Evolutionary conservation across 2,329 filamentous ascomycete species (phyloP).

Genomic region (Clathrospora elynae): DNA sequence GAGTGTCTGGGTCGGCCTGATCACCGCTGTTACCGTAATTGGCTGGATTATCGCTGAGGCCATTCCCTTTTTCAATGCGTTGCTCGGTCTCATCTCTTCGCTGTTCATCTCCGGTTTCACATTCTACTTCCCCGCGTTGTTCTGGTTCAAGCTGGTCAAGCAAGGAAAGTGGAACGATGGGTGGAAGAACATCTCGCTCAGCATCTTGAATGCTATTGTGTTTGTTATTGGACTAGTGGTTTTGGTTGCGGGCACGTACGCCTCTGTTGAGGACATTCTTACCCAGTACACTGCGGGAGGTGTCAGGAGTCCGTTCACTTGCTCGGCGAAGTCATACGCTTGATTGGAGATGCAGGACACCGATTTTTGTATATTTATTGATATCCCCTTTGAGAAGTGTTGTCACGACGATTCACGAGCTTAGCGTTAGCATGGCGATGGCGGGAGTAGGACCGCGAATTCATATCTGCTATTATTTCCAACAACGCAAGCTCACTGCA

Average conservation of each 20-base stretch:
- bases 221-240: slow-evolving; percentile 42
- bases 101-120: slow-evolving; percentile 73
- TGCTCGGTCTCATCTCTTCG: slow-evolving; percentile 67
- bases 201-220: slow-evolving; percentile 34
- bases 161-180: slow-evolving; percentile 51
- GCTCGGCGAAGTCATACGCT: slow-evolving; percentile 41
- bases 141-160: slow-evolving; percentile 50
- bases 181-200: slow-evolving; percentile 40
- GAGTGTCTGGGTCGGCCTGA: slow-evolving; percentile 64
- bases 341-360: slow-evolving; percentile 10
- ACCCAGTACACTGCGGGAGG: slow-evolving; percentile 46
- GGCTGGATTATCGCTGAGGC: slow-evolving; percentile 73
- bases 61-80: slow-evolving; percentile 71
- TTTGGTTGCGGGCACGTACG: slow-evolving; percentile 51
- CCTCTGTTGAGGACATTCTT: slow-evolving; percentile 52
- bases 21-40: slow-evolving; percentile 62
- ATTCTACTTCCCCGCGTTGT: slow-evolving; percentile 50
- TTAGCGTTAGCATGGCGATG: slow-evolving; percentile 8
- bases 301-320: slow-evolving; percentile 51
- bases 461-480: too few species aligned
- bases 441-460: too few species aligned
- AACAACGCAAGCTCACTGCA: too few species aligned
- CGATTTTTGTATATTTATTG: slow-evolving; percentile 11
- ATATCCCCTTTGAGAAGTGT: slow-evolving; percentile 1
- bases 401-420: slow-evolving; percentile 10